Evolutionary conservation across 2,329 filamentous ascomycete genomes (phyloP), one percentile per base, ranked within the genome.

Genomic region (Chalaropsis ovoidea): DNA sequence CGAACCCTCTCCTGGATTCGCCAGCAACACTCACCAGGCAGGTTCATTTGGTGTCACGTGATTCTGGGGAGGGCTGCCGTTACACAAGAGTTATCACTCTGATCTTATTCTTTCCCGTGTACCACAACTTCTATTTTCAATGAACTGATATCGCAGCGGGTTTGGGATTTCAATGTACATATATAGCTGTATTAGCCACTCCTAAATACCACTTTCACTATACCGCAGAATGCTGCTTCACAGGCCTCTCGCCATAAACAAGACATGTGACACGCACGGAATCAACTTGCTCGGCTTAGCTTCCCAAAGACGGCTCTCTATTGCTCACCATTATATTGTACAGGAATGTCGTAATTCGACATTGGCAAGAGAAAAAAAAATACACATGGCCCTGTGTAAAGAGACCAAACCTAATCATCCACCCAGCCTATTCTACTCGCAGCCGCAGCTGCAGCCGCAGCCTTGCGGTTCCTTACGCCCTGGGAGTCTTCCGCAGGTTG

Each of bases 241-340:
- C 35, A 11, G 27, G 35, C 42, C 54, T 61, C 2, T 31, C 19
- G n/a, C 42, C 17, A 3, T 52, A 47, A 15, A 24, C 24, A 15
- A 41, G 19, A 35, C 27, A 58, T 17, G 63, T 45, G 35, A 45
- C 15, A 58, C 56, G n/a, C 15, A 58, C 56, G n/a, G n/a, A 49
- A 8, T 49, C 35, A 49, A 35, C 42, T 49, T 49, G 42, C 43
- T 43, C 22, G 6, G n/a, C 35, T 31, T 22, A 31, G 17, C 35
- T 45, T 64, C 43, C 27, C 24, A 52, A 41, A 49, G 54, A 19
- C n/a, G 35, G 56, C 27, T 24, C 17, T 65, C 45, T 65, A 49
- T 60, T 49, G 54, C 39, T 43, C 62, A 39, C 66, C 49, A 67
- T 65, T 67, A 67, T 67, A 67, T 62, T 67, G 66, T 65, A 67